Percentiles rank a stretch among this genome's conserved stretches.
These are phyloP conservation scores for Amphibolis antarctica DNA, from an alignment of 106 monocot genomes.

Conservation along the genomic window DNA sequence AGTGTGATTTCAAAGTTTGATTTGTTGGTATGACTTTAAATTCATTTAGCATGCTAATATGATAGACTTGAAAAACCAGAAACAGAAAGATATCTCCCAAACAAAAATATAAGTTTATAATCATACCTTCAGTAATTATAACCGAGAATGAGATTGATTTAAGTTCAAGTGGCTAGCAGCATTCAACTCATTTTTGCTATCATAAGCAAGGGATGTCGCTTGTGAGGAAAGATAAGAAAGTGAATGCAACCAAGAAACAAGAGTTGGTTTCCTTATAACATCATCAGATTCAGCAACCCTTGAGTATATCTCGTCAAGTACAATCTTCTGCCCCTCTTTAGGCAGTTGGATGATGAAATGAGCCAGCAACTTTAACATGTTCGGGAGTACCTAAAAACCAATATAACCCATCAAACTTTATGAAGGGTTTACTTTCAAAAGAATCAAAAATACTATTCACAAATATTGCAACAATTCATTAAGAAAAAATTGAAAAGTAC, in stretches of 20 bases:
- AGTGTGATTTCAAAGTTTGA: too few relatives aligned
- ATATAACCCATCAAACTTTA: neutral
- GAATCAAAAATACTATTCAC: too few relatives aligned
- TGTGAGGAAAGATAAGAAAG: conserved; percentile 74
- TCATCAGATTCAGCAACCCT: conserved; percentile 91
- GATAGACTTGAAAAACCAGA: neutral
- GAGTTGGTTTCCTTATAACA: conserved; percentile 70
- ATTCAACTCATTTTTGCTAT: neutral
- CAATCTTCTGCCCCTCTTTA: conserved; percentile 49
- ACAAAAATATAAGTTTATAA: neutral
- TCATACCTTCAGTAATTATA: conserved; percentile 5
- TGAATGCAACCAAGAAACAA: conserved; percentile 94
- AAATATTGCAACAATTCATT: too few relatives aligned
- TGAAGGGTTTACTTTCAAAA: neutral
- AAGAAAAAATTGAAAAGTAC: too few relatives aligned
- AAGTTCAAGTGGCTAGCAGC: neutral
- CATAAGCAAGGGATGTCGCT: neutral
- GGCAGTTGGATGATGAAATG: conserved; percentile 47
- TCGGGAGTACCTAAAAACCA: conserved; percentile 59
- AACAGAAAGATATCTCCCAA: neutral
- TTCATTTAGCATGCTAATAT: neutral
- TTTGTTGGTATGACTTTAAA: too few relatives aligned
- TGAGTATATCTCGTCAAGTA: conserved; percentile 53
- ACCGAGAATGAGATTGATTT: conserved; percentile 12
- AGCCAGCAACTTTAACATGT: conserved; percentile 65